A percentile compares a stretch with the other conserved stretches of the same genome.
These are phyloP conservation scores for Biscutella auriculata DNA, from an alignment of 441 rosid species.

Conservation along the genomic window DNA sequence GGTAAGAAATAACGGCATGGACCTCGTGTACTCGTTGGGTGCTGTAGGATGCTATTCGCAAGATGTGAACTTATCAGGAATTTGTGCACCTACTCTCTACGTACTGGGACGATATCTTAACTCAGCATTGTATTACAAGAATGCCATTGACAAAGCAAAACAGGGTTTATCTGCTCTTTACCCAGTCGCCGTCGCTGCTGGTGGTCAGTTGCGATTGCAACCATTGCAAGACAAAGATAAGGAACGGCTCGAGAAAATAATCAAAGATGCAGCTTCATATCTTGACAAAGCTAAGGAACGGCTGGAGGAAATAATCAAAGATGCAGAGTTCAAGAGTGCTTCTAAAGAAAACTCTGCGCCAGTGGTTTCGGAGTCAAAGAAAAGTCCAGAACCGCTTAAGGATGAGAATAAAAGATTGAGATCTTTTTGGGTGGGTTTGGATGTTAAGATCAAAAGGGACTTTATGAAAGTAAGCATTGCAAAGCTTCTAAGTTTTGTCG, in stretches of 20 bases:
- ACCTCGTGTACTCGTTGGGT: not conserved
- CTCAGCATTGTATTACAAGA: not conserved
- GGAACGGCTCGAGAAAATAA: too few species aligned
- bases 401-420: too few species aligned
- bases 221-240: not conserved
- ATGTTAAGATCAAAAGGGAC: too few species aligned
- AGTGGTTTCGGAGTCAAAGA: not conserved
- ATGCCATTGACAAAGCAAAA: not conserved
- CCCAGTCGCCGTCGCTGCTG: not conserved
- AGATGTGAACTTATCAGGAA: not conserved
- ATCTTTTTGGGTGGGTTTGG: too few species aligned
- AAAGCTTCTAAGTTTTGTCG: too few species aligned
- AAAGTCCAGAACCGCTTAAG: too few species aligned
- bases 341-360: not conserved
- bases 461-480: too few species aligned
- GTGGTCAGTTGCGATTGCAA: not conserved
- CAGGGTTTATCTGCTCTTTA: not conserved
- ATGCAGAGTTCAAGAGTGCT: not conserved
- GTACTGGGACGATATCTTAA: not conserved
- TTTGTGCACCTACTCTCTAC: not conserved
- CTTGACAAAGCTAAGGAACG: too few species aligned
- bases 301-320: not conserved
- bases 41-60: not conserved
- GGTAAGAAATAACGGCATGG: not conserved
- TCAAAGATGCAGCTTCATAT: too few species aligned